Base-by-base conservation (phyloP, 495 filamentous ascomycete species). In the Emericellopsis terricola region DNA sequence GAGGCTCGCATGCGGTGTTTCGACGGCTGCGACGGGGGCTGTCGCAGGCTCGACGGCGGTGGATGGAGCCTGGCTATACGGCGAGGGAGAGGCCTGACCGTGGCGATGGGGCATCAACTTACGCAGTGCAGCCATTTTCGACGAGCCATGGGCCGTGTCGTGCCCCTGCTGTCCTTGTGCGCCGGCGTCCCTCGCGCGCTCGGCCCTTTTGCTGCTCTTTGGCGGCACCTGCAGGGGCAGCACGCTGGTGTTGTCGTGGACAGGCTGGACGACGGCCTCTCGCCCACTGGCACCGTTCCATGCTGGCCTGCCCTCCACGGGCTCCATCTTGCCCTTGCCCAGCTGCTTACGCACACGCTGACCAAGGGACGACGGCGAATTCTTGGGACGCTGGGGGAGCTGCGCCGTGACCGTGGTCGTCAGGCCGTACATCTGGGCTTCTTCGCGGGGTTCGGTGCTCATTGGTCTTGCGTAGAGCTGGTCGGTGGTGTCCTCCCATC, bases 231-330 rank as follows among this genome's bases (percentile, higher is more conserved):
- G 57, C 20, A 69, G 35, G 5, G 60, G 60, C 10, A 53, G 37
- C 3, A 65, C 55, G 21, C 54, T 41, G 18, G 47, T 48, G 19
- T 49, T 52, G 39, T 69, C 65, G 31, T 37, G 51, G 4, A 68
- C 57, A 6, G 62, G 59, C 7, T 60, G 51, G 23, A 69, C 61
- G 13, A 69, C 39, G 3, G 59, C 46, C 24, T 51, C 53, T 36
- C 65, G 55, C 3, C 66, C 66, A 38, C 61, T 69, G 24, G 66
- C 59, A 6, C 66, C 66, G 36, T 56, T 53, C 66, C 66, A 69
- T 39, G 55, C 57, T 4, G 66, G 66, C n/a, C 56, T 51, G 17
- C 41, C 38, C 26, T 40, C 41, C 18, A 23, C 31, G 3, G 45
- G 47, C 34, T 29, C 40, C 2, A 46, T 45, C n/a, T 47, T 41